Evolutionary conservation across 805 yeast species (phyloP).

Genomic region (Scheffersomyces amazonensis): DNA sequence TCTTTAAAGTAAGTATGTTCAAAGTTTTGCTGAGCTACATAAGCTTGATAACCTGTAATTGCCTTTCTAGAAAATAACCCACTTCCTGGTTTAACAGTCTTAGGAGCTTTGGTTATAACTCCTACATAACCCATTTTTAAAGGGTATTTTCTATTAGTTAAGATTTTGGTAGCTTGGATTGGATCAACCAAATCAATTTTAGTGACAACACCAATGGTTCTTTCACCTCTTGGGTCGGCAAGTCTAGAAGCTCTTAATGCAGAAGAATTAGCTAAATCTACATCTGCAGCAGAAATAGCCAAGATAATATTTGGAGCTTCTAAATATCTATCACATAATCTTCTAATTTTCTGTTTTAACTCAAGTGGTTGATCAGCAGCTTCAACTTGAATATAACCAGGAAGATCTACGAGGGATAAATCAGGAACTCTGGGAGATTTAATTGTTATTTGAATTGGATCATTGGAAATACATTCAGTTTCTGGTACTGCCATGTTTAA

Average conservation of each 20-base stretch:
- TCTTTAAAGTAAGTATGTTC: conserved; percentile 57
- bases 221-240: conserved; percentile 91
- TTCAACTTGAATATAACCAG: conserved; percentile 96
- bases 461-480: conserved; percentile 81
- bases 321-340: conserved; percentile 79
- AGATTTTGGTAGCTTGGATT: conserved; percentile 59
- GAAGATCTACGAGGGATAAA: conserved; percentile 88
- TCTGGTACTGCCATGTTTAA: conserved; percentile 90
- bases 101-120: conserved; percentile 84
- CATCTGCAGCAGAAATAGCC: conserved; percentile 97
- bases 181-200: conserved; percentile 89
- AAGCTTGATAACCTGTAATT: conserved; percentile 56
- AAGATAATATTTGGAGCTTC: conserved; percentile 90
- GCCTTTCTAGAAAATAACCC: conserved; percentile 47
- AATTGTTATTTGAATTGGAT: conserved; percentile 89
- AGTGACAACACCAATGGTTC: conserved; percentile 96
- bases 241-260: conserved; percentile 86
- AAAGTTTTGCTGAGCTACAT: conserved; percentile 63
- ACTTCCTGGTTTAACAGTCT: conserved; percentile 17
- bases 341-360: conserved; percentile 73
- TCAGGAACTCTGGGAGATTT: conserved; percentile 89
- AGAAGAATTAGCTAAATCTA: conserved; percentile 93
- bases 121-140: conserved; percentile 97
- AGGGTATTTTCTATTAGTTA: conserved; percentile 82
- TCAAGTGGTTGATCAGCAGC: conserved; percentile 94